Base-by-base conservation (phyloP, 306 rosid species). In the Hippophae gyantsensis region DNA sequence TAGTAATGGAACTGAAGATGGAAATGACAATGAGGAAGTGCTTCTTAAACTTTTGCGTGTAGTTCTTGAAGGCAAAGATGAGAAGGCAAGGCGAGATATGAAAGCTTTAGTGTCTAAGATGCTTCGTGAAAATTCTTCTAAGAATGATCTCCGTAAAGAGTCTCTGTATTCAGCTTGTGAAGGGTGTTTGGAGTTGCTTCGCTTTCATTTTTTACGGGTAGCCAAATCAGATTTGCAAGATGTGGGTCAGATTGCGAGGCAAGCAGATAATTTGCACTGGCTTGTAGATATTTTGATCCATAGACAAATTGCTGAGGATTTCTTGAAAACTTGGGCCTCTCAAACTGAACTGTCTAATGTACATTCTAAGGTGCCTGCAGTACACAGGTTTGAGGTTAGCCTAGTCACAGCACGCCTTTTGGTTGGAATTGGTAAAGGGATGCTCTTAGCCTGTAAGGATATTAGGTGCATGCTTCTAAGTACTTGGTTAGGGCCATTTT, bases 61-160 rank as follows among this genome's bases (percentile, higher is more conserved):
- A 14, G 99, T 93, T 74, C 97, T 93, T 62, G 99, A 93, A 79
- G 99, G 99, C 7, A 93, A 88, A 79, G 99, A 93, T 42, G 99
- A 93, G 74, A 93, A 93, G 69, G 99, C 99, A 1, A 82, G 94
- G 73, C 80, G 97, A 0, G 97, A 93, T 70, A 93, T 88, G 99
- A 93, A 93, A 65, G 86, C 86, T 27, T 82, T 93, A 49, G 97
- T 93, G 46, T 80, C 87, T 0, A 93, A 88, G 81, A 88, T 93
- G 99, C 99, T 93, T 44, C 86, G 75, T 6, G 95, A 88, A 77
- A 93, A 82, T 77, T 70, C 94, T 0, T 78, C 90, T 12, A 88
- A 82, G 48, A 86, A 74, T 63, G 97, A 85, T 58, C 95, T 88
- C 26, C 69, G 90, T 45, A 93, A 93, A 73, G 97, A 88, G 69